Conservation (phyloP, 192 early-diverging fungal species). For the Umbelopsis ramanniana region DNA sequence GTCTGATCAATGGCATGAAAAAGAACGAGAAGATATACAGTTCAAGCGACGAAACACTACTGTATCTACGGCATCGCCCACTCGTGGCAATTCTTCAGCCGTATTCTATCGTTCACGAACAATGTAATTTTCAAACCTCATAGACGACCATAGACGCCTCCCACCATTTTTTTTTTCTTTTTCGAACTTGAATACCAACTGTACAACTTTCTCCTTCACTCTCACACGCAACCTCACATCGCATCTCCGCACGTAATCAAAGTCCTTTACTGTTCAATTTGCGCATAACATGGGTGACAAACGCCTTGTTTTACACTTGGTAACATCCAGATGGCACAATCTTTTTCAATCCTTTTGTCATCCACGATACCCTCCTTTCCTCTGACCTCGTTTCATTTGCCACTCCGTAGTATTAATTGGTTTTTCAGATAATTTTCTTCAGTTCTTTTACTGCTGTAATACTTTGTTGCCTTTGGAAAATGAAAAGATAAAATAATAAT, state of each 20-base stretch:
- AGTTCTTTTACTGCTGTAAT: neutral
- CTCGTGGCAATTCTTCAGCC: neutral
- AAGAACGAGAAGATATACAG: slow-evolving; percentile 28
- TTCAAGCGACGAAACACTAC: neutral
- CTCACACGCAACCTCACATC: no score
- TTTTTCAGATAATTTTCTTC: no score
- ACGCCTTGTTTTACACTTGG: no score
- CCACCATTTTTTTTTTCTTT: no score
- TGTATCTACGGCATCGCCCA: neutral
- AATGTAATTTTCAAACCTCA: neutral
- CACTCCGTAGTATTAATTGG: no score
- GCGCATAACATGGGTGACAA: no score
- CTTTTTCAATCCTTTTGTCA: neutral
- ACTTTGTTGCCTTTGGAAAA: neutral
- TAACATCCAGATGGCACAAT: neutral
- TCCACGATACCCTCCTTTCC: neutral
- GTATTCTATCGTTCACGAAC: slow-evolving; percentile 6
- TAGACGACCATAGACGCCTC: neutral
- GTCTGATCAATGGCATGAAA: slow-evolving; percentile 32
- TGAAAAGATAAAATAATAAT: neutral
- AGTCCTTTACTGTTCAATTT: no score
- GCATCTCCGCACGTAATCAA: no score
- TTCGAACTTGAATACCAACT: no score
- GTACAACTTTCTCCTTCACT: neutral
- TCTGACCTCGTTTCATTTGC: no score